Evolutionary conservation across 2,329 filamentous ascomycete species (phyloP).

Genomic region (Moelleriella libera): DNA sequence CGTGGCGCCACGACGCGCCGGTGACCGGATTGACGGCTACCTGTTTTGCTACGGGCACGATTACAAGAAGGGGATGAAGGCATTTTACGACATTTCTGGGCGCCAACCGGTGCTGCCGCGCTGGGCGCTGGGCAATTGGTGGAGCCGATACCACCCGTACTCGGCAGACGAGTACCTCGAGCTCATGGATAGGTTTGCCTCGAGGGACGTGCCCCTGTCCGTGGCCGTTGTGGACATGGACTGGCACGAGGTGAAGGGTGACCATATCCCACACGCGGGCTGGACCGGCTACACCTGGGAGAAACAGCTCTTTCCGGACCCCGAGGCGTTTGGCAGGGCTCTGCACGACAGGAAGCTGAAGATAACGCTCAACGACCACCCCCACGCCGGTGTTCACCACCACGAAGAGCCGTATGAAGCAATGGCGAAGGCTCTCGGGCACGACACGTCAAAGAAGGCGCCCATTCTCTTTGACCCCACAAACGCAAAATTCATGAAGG

Average conservation of each 20-base stretch:
- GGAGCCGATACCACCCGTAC: constrained; percentile 48
- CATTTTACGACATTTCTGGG: constrained; percentile 40
- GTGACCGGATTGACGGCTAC: constrained; percentile 38
- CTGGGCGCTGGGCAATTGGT: constrained; percentile 51
- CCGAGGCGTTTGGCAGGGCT: constrained; percentile 32
- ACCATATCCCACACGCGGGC: constrained; percentile 28
- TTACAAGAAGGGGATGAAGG: constrained; percentile 36
- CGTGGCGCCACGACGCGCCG: constrained; percentile 30
- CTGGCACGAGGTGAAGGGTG: constrained; percentile 42
- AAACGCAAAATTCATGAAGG: constrained; percentile 37
- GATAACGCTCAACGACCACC: constrained; percentile 46
- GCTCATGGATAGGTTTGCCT: constrained; percentile 41
- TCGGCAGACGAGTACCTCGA: constrained; percentile 37
- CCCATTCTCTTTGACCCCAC: constrained; percentile 43
- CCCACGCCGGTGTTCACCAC: constrained; percentile 38
- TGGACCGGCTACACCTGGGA: constrained; percentile 7
- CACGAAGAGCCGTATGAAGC: constrained; percentile 41
- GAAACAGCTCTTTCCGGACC: constrained; percentile 37
- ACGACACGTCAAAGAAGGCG: constrained; percentile 32
- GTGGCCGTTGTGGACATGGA: constrained; percentile 53
- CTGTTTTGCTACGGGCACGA: constrained; percentile 44
- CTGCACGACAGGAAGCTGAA: constrained; percentile 37
- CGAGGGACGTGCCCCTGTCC: constrained; percentile 36
- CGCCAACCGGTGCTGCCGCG: constrained; percentile 39
- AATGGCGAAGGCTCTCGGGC: constrained; percentile 35